Evolutionary conservation across 352 stramenopile species (phyloP).

Genomic region (Globisporangium yorkense): DNA sequence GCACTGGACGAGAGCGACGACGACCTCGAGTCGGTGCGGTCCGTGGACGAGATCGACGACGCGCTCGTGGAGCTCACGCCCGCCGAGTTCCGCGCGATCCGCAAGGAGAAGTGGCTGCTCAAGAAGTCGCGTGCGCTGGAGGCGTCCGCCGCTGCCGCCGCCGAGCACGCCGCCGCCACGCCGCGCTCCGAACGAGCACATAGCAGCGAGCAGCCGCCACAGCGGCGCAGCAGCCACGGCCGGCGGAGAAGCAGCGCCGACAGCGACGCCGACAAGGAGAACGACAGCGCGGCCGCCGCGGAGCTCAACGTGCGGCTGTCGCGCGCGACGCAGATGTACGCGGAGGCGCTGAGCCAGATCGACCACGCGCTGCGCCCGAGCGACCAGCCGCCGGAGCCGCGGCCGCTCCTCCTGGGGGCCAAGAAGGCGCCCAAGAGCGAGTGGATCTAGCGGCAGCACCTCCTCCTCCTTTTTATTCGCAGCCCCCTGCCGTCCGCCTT

Average conservation of each 20-base stretch:
- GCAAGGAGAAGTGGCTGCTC: conserved; percentile 23
- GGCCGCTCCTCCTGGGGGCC: conserved; percentile 43
- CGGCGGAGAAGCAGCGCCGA: conserved; percentile 5
- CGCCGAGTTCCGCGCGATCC: conserved; percentile 24
- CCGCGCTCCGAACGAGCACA: conserved; percentile 15
- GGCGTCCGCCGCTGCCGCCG: conserved; percentile 1
- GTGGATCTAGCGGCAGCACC: conserved; percentile 20
- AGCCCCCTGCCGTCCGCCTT: no score
- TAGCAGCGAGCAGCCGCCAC: conserved; percentile 12
- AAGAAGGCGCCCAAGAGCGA: conserved; percentile 27
- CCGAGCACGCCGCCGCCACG: not conserved
- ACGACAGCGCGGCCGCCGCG: conserved; percentile 21
- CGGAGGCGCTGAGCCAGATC: conserved; percentile 41
- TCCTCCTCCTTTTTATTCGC: not conserved
- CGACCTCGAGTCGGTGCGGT: conserved; percentile 21
- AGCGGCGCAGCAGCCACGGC: conserved; percentile 5
- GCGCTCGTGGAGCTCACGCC: conserved; percentile 18
- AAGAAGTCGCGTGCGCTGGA: conserved; percentile 12
- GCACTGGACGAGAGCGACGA: conserved; percentile 30
- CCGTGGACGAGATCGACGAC: conserved; percentile 35
- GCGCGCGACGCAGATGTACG: conserved; percentile 51
- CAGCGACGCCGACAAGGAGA: conserved; percentile 13
- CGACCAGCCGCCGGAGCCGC: conserved; percentile 26
- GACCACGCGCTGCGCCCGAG: conserved; percentile 41
- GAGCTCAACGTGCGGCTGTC: conserved; percentile 35